Base-by-base conservation (phyloP, 192 early-diverging fungal genomes). In the Coemansia sp. region DNA sequence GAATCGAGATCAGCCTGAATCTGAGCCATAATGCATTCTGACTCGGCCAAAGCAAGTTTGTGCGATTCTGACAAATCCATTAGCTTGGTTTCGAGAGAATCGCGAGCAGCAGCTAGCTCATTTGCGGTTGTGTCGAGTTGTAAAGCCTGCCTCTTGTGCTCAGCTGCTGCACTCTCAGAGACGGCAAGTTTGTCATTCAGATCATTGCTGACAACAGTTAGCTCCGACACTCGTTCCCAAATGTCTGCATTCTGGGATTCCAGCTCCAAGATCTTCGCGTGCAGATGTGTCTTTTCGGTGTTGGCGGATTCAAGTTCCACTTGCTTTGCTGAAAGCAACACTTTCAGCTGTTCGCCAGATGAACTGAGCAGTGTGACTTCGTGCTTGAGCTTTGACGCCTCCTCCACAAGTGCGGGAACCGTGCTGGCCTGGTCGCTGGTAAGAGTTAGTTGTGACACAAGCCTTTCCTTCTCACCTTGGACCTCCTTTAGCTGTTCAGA, bases 191-290 rank as follows among this genome's bases (percentile, higher is more conserved):
- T 66, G 4, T 61, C 40, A 15, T 21, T 58, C 25, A 81, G 61
- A 1, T 72, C 56, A 35, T 57, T 58, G 34, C 66, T 72, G 18
- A 60, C 15, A 1, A 60, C 59, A 8, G 63, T 72, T 20, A 81
- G 63, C 63, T 81, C 70, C 3, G 78, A 75, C 18, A 69, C 58
- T 10, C 70, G 66, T 25, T 71, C 78, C 66, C 73, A 72, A n/a
- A 75, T 42, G 42, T 72, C 67, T 6, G 72, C 78, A 28, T 67
- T 75, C 29, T 81, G 69, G 0, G 49, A 33, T 40, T 72, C 78
- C 16, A 75, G 60, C 35, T 81, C 59, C 42, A 59, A 58, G 30
- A 67, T 40, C 63, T 63, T 66, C 1, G 66, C 26, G 13, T 23
- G 26, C 0, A 48, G 43, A 5, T 33, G 66, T 18, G 25, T 18